These are phyloP conservation scores for Starmerella bombi DNA, from an alignment of 805 yeast species.

Conservation along the genomic window DNA sequence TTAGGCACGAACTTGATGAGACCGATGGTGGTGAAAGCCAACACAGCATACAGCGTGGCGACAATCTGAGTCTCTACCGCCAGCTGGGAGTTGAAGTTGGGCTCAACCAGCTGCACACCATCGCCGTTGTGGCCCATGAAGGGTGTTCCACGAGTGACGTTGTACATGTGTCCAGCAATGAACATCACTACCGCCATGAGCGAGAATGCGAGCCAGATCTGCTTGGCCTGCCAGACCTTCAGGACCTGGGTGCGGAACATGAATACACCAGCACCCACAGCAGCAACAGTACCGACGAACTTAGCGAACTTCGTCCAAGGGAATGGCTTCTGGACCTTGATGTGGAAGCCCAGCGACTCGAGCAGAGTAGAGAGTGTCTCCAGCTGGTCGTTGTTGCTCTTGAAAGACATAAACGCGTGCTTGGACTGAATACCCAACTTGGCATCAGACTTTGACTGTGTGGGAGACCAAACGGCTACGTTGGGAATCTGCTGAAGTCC, in stretches of 20 bases:
- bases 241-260: constrained; percentile 27
- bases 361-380: constrained; percentile 21
- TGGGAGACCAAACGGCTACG: constrained; percentile 48
- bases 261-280: constrained; percentile 11
- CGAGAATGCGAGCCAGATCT: constrained; percentile 60
- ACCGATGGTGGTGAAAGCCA: constrained; percentile 47
- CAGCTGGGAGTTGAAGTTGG: constrained; percentile 62
- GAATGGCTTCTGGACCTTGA: constrained; percentile 26
- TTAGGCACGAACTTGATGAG: constrained; percentile 47
- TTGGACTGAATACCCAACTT: constrained; percentile 23
- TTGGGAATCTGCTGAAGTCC: constrained; percentile 67
- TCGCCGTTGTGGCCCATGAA: constrained; percentile 36
- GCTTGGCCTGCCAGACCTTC: constrained; percentile 36
- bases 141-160: constrained; percentile 61
- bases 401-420: constrained; percentile 22
- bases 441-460: constrained; percentile 25
- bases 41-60: constrained; percentile 42
- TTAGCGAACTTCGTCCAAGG: constrained; percentile 21
- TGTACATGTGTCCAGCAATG: constrained; percentile 87
- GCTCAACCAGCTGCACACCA: constrained; percentile 39
- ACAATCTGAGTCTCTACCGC: constrained; percentile 86
- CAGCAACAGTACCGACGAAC: constrained; percentile 11
- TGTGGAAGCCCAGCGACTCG: constrained; percentile 19
- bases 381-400: constrained; percentile 17
- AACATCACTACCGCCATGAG: constrained; percentile 56